Percentiles rank a stretch among this genome's conserved stretches.
Conservation (phyloP, 129 eudicot genomes). For the Mikania micrantha region DNA sequence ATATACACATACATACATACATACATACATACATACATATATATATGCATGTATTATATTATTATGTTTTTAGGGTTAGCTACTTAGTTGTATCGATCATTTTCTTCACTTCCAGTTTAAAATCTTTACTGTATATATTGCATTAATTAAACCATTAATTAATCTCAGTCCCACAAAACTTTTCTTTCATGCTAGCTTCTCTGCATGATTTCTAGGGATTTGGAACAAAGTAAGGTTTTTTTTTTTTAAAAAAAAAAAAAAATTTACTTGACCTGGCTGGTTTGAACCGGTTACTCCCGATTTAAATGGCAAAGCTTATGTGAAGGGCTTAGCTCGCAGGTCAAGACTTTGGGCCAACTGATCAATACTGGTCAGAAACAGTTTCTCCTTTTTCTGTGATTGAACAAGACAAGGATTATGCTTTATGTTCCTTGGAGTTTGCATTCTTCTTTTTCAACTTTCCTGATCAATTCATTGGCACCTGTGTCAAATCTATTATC, state of each 20-base stretch:
- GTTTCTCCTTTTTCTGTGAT: conserved; percentile 51
- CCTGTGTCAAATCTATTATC: conserved; percentile 31
- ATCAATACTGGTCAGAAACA: conserved; percentile 34
- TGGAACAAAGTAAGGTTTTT: too few species aligned
- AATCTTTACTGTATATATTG: neutral
- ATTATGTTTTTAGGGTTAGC: conserved; percentile 31
- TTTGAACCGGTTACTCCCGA: too few species aligned
- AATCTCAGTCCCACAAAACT: conserved; percentile 3
- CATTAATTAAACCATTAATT: conserved; percentile 18
- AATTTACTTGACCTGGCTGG: too few species aligned
- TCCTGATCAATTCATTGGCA: conserved; percentile 25
- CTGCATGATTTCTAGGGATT: conserved; percentile 47
- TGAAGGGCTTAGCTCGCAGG: too few species aligned
- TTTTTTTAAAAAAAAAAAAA: too few species aligned
- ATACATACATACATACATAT: too few species aligned
- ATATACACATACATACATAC: too few species aligned
- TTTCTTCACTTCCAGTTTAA: too few species aligned
- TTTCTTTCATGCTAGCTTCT: conserved; percentile 9
- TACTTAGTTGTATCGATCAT: too few species aligned
- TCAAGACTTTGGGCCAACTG: conserved; percentile 53
- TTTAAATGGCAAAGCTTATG: too few species aligned
- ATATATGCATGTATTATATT: conserved; percentile 18
- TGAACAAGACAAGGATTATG: conserved; percentile 78
- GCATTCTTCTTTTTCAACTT: conserved; percentile 28
- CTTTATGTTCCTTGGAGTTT: conserved; percentile 85